phyloP scores from a whole-genome alignment of 2,329 filamentous ascomycete genomes.

The Pezicula radicicola region DNA sequence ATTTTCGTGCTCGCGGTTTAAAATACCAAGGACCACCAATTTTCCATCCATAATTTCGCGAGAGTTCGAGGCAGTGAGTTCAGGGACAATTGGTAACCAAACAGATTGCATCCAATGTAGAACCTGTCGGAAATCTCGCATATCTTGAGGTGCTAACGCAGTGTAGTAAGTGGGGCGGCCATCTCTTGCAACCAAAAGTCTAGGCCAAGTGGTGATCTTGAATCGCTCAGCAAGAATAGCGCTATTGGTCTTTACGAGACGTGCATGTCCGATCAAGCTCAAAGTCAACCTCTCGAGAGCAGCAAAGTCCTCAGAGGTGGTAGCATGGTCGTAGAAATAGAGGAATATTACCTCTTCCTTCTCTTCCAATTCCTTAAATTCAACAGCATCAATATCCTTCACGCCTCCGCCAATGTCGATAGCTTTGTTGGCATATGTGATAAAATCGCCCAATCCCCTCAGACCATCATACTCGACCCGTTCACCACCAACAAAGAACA shows the following conservation, averaged over 20 bases:
- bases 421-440: constrained; percentile 83
- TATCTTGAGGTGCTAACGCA: constrained; percentile 82
- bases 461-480: constrained; percentile 91
- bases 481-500: constrained; percentile 91
- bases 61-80: constrained; percentile 87
- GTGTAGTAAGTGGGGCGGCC: constrained; percentile 89
- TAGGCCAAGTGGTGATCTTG: constrained; percentile 97
- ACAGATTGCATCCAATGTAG: constrained; percentile 93
- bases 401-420: constrained; percentile 75
- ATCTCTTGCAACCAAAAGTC: constrained; percentile 83
- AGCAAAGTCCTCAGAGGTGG: constrained; percentile 85
- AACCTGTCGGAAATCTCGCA: constrained; percentile 81
- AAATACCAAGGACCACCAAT: constrained; percentile 87
- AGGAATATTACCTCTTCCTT: constrained; percentile 95
- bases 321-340: constrained; percentile 97
- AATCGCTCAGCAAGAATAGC: constrained; percentile 73
- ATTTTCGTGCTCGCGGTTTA: constrained; percentile 76
- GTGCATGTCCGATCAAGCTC: constrained; percentile 86
- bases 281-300: constrained; percentile 84
- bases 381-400: constrained; percentile 71
- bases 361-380: constrained; percentile 81
- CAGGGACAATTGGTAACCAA: constrained; percentile 94
- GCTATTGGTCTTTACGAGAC: constrained; percentile 88
- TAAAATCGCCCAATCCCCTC: constrained; percentile 85
- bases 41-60: constrained; percentile 93